Evolutionary conservation across 2,329 filamentous ascomycete genomes (phyloP), one percentile per base, ranked within the genome.

Genomic region (Apiospora arundinis): DNA sequence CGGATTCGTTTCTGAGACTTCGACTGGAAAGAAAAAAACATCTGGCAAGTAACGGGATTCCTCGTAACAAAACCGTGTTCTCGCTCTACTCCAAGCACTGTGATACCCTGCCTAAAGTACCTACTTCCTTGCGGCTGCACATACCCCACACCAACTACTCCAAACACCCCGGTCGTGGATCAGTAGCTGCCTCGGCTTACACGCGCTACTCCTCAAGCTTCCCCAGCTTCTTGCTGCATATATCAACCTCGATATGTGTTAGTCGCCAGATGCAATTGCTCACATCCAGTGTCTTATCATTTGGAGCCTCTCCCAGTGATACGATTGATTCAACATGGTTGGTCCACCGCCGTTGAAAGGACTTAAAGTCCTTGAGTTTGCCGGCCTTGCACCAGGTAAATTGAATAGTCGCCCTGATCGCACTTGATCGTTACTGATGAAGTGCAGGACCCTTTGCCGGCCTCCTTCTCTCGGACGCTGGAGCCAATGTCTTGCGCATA

Each of bases 401-500:
- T 48, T 65, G 14, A 23, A 18, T 25, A 63, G 9, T 8, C 32
- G n/a, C 37, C 56, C 32, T 40, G 56, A 11, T 23, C 56, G n/a
- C 18, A 40, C 14, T 12, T 63, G 56, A 40, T 63, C 21, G n/a
- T 69, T 37, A 14, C 67, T 40, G 7, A 52, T 42, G n/a, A 67
- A 67, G 25, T 44, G 65, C 44, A 95, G 95, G 92, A 37, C 95
- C 95, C 60, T 98, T 96, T 81, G 92, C 94, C 68, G 95, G 95
- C 77, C 89, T 98, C 78, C 89, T 97, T 68, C 91, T 98, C 73
- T 92, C 95, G 76, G 95, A 98, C 83, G 94, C 94, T 75, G 95
- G 95, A 78, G 95, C 95, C 70, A 90, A 90, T 7, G 93, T 98
- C 77, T 88, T 98, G 21, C 94, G 95, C 77, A 87, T 98, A 81